Conservation (phyloP, 495 filamentous ascomycete species). For the Paragyromitra xinjiangensis region DNA sequence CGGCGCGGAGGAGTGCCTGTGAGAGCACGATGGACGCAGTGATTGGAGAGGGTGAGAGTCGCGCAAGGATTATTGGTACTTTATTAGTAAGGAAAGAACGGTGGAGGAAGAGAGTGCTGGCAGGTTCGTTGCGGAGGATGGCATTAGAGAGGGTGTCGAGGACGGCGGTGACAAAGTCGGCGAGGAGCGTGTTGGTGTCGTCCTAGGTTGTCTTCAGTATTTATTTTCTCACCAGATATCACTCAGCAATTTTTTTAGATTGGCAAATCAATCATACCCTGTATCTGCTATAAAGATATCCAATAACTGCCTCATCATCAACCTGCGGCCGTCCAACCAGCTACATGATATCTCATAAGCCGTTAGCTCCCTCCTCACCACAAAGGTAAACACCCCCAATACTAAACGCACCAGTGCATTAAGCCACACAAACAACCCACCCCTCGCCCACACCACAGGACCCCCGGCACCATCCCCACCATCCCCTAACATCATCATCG, state of each 20-base stretch:
- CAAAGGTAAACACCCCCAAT: background rate
- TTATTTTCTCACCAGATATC: background rate
- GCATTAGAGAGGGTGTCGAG: constrained; percentile 91
- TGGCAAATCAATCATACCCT: constrained; percentile 62
- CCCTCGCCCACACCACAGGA: constrained; percentile 78
- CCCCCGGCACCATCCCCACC: constrained; percentile 64
- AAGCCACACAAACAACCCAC: constrained; percentile 90
- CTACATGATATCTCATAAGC: constrained; percentile 60
- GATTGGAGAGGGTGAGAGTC: constrained; percentile 65
- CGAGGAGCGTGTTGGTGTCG: constrained; percentile 75
- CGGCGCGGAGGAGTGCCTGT: constrained; percentile 54
- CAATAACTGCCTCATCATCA: constrained; percentile 80
- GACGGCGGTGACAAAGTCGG: constrained; percentile 83
- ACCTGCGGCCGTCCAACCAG: constrained; percentile 82
- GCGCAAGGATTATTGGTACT: constrained; percentile 77
- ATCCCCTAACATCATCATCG: constrained; percentile 60
- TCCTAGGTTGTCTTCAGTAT: constrained; percentile 62
- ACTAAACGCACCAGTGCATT: constrained; percentile 75
- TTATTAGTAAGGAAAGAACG: constrained; percentile 95
- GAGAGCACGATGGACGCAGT: constrained; percentile 51
- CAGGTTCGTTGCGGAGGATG: constrained; percentile 78
- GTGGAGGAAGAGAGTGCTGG: constrained; percentile 76
- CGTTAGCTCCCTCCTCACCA: constrained; percentile 30
- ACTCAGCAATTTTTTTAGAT: background rate
- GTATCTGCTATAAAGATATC: constrained; percentile 83